These are phyloP conservation scores for Colletotrichum phormii DNA, from an alignment of 2,329 filamentous ascomycete species.

Conservation along the genomic window DNA sequence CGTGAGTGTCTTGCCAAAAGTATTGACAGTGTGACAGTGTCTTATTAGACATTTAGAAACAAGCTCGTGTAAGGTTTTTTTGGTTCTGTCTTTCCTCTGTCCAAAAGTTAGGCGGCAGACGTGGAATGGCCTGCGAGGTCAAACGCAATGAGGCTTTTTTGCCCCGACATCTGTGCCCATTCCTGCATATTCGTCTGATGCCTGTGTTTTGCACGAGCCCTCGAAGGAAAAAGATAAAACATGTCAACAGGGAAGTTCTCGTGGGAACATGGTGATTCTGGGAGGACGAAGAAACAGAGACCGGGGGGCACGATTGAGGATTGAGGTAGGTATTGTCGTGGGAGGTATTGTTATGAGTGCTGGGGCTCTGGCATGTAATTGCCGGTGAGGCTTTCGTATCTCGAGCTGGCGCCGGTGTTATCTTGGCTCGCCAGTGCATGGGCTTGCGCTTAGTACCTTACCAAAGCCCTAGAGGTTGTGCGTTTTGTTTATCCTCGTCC, in stretches of 20 bases:
- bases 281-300: neutral
- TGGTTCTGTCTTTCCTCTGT: neutral
- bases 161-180: slow-evolving; percentile 24
- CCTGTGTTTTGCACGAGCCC: slow-evolving; percentile 21
- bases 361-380: slow-evolving; percentile 12
- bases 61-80: slow-evolving; percentile 13
- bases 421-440: slow-evolving; percentile 23
- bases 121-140: slow-evolving; percentile 25
- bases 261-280: neutral
- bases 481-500: neutral
- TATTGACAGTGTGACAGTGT: slow-evolving; percentile 10
- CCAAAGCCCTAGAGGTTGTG: neutral
- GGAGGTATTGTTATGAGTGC: neutral
- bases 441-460: slow-evolving; percentile 24
- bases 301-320: neutral
- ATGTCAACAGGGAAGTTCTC: neutral
- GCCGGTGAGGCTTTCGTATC: slow-evolving; percentile 19
- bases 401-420: neutral
- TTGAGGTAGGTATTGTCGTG: neutral
- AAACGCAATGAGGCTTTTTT: slow-evolving; percentile 14
- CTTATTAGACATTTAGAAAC: neutral
- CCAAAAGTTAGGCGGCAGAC: neutral
- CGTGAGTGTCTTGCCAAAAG: slow-evolving; percentile 29
- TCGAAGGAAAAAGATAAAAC: neutral
- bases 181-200: slow-evolving; percentile 31